Base-by-base conservation (phyloP, 257 asterid species). In the Penstemon newberryi region DNA sequence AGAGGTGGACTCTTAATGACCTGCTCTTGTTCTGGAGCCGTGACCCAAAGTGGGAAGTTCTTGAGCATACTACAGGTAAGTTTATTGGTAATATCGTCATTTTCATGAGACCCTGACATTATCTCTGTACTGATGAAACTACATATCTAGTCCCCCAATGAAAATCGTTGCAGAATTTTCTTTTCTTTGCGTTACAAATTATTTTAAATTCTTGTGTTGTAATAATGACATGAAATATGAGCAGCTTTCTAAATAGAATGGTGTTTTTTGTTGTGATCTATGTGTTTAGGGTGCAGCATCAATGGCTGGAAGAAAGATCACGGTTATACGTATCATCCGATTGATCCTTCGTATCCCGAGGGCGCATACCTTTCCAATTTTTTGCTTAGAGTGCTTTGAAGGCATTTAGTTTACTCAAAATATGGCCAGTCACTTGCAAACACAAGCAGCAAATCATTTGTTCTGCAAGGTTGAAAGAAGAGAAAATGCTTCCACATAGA, bases 21-120 rank as follows among this genome's bases (percentile, higher is more conserved):
- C 25, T 93, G 99, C 84, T 90, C 99, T 0, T 93, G 97, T 79
- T 93, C 99, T 70, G 99, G 99, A 51, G 99, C 99, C 15, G 84
- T 93, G 95, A 88, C 99, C 68, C 99, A 85, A 75, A 90, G 97
- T 75, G 99, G 99, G 63, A 80, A n/a, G 71, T 87, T 90, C 86
- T 80, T 87, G 42, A 80, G 78, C 11, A 73, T 84, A 78, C 90
- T 93, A 50, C 96, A 84, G 97, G 99, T 81, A 79, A 88, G 87
- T 77, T 70, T 0, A 45, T 53, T 39, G 12, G 4, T 36, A 7
- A 33, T 38, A 49, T 40, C 56, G 19, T 18, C 15, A 13, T 25
- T 25, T 25, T 25, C 33, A 0, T 25, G 33, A 25, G 33, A 25
- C 33, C 33, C 2, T 25, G 33, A 25, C 33, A 25, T 25, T 1